Percentiles rank a stretch among this genome's conserved stretches.
Conservation (phyloP, 2,329 filamentous ascomycete genomes). For the Zymoseptoria passerinii region DNA sequence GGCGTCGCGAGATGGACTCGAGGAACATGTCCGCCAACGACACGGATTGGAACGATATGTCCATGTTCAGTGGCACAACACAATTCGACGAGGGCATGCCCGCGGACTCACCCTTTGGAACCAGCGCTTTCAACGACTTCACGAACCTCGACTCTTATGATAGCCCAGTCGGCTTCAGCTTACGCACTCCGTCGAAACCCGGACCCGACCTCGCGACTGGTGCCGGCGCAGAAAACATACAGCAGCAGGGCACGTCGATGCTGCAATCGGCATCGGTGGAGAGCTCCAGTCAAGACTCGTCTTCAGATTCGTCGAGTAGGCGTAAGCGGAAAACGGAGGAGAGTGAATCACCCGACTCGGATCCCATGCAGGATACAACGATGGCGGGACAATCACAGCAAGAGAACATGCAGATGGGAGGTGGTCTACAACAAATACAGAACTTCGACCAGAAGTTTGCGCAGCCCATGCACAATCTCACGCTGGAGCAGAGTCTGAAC, state of each 20-base stretch:
- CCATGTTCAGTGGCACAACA: slow-evolving; percentile 14
- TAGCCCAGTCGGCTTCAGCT: slow-evolving; percentile 15
- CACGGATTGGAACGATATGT: slow-evolving; percentile 18
- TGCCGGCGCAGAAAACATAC: slow-evolving; percentile 9
- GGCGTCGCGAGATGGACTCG: slow-evolving; percentile 8
- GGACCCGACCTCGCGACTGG: slow-evolving; percentile 13
- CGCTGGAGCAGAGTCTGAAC: slow-evolving; percentile 23
- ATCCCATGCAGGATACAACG: slow-evolving; percentile 19
- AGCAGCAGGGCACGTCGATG: slow-evolving; percentile 7
- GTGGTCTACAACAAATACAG: slow-evolving; percentile 17
- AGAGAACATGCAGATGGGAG: slow-evolving; percentile 24
- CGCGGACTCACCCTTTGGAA: slow-evolving; percentile 21
- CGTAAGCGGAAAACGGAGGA: slow-evolving; percentile 34
- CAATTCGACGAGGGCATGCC: slow-evolving; percentile 19
- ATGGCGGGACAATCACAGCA: slow-evolving; percentile 19
- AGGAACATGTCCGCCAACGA: slow-evolving; percentile 6
- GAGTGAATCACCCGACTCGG: slow-evolving; percentile 30
- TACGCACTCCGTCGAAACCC: slow-evolving; percentile 26
- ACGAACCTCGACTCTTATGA: slow-evolving; percentile 26
- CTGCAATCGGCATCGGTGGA: slow-evolving; percentile 27
- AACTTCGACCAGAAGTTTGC: slow-evolving; percentile 24
- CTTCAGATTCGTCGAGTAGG: slow-evolving; percentile 34
- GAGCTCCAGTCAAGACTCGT: slow-evolving; percentile 36
- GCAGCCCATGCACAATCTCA: slow-evolving; percentile 27
- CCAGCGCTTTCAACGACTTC: slow-evolving; percentile 17